Conservation (phyloP, 2,329 filamentous ascomycete species). For the Phyllosticta citrichinensis region DNA sequence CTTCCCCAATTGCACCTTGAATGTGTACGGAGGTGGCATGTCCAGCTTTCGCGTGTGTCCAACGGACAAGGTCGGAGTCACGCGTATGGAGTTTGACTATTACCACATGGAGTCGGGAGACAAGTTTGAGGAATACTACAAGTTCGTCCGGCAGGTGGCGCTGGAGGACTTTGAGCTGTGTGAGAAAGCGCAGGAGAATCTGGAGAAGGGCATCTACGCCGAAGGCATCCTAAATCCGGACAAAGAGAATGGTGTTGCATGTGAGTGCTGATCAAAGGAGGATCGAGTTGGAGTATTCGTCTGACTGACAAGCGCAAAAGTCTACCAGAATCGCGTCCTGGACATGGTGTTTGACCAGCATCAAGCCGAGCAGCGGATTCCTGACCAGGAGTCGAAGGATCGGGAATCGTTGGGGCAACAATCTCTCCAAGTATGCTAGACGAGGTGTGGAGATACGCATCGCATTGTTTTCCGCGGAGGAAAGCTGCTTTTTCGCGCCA, state of each 20-base stretch:
- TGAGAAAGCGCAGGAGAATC: conserved; percentile 45
- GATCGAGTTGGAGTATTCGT: conserved; percentile 6
- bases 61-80: conserved; percentile 38
- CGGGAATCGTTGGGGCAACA: background rate
- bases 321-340: conserved; percentile 38
- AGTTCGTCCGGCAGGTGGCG: conserved; percentile 47
- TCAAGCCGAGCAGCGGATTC: conserved; percentile 22
- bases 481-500: background rate
- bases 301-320: conserved; percentile 19
- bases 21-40: conserved; percentile 50
- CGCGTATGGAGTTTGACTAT: conserved; percentile 51
- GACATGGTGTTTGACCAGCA: conserved; percentile 37
- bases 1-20: conserved; percentile 47
- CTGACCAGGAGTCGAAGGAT: background rate
- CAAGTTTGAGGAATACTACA: conserved; percentile 48
- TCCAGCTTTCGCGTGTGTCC: conserved; percentile 47
- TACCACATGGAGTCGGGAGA: conserved; percentile 42
- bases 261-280: conserved; percentile 22
- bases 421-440: background rate
- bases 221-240: conserved; percentile 46
- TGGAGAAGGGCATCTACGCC: conserved; percentile 43
- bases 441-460: background rate
- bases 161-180: conserved; percentile 49
- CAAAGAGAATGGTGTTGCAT: conserved; percentile 46
- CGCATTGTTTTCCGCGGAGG: background rate